Percentiles rank a stretch among this genome's conserved stretches.
Conservation (phyloP, 2,329 filamentous ascomycete species). For the Lasiodiplodia gonubiensis region DNA sequence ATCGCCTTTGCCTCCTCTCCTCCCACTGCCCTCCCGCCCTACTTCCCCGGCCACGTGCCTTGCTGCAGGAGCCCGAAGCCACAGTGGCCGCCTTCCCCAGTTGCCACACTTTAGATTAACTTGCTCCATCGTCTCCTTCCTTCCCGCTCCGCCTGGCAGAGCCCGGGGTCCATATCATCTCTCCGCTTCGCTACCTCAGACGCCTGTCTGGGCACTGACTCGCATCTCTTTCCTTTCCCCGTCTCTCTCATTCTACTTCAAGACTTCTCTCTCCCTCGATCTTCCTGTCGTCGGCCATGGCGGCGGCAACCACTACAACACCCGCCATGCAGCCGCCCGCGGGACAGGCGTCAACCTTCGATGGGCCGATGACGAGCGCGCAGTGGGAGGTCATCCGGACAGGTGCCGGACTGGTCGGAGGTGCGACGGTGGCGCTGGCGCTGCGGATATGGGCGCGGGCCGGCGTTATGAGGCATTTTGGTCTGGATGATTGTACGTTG, state of each 20-base stretch:
- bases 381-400: conserved; percentile 11
- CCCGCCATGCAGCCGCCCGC: conserved; percentile 12
- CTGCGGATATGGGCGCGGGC: conserved; percentile 12
- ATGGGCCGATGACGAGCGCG: conserved; percentile 3
- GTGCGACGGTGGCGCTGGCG: conserved; percentile 1
- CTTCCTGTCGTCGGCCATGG: background rate
- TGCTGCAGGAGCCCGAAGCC: background rate
- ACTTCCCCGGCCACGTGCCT: background rate
- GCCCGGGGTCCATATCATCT: background rate
- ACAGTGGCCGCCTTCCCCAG: background rate
- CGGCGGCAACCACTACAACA: background rate
- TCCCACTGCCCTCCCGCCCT: background rate
- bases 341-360: conserved; percentile 12
- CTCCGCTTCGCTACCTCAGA: background rate
- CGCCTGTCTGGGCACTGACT: background rate
- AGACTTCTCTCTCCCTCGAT: background rate
- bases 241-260: background rate
- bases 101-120: conserved; percentile 20
- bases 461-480: conserved; percentile 6
- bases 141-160: background rate
- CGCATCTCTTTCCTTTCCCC: too few species aligned
- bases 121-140: background rate
- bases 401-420: background rate
- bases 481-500: conserved; percentile 13
- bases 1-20: background rate